These are phyloP conservation scores for Pyrenophora seminiperda DNA, from an alignment of 2,329 filamentous ascomycete species.

Conservation along the genomic window DNA sequence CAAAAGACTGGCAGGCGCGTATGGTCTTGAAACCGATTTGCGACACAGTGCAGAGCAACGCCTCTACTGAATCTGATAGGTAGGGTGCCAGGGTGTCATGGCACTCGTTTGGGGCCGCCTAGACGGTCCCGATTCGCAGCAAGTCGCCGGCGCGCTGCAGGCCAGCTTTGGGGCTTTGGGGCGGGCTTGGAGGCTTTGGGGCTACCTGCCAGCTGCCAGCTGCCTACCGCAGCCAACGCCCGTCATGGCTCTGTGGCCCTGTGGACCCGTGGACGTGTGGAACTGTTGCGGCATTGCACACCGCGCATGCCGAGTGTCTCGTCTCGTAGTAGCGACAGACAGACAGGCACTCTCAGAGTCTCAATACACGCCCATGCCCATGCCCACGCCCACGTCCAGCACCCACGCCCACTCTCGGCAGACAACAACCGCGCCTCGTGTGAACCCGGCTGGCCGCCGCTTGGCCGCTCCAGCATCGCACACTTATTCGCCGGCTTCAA, in stretches of 20 bases:
- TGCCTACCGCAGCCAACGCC: too few species aligned
- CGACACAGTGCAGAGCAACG: conserved; percentile 30
- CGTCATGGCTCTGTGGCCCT: neutral
- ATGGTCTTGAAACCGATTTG: conserved; percentile 36
- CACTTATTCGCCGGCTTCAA: conserved; percentile 7
- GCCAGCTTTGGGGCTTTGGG: too few species aligned
- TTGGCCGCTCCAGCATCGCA: neutral
- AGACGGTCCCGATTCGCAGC: conserved; percentile 15
- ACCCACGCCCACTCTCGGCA: too few species aligned
- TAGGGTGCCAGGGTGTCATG: conserved; percentile 18
- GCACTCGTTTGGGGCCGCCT: conserved; percentile 12
- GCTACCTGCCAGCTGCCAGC: neutral
- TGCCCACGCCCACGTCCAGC: neutral
- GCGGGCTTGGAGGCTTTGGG: too few species aligned
- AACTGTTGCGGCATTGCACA: conserved; percentile 7
- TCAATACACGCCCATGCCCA: too few species aligned
- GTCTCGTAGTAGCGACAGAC: too few species aligned
- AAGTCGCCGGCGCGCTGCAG: conserved; percentile 6
- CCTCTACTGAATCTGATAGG: conserved; percentile 29
- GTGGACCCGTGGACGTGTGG: conserved; percentile 5
- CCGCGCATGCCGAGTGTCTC: neutral
- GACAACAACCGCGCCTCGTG: neutral
- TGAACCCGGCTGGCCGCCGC: conserved; percentile 1
- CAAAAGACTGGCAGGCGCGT: conserved; percentile 29
- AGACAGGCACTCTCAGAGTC: too few species aligned